Evolutionary conservation across 2,329 filamentous ascomycete species (phyloP), one percentile per base, ranked within the genome.

Genomic region (Xylariaceae sp.): DNA sequence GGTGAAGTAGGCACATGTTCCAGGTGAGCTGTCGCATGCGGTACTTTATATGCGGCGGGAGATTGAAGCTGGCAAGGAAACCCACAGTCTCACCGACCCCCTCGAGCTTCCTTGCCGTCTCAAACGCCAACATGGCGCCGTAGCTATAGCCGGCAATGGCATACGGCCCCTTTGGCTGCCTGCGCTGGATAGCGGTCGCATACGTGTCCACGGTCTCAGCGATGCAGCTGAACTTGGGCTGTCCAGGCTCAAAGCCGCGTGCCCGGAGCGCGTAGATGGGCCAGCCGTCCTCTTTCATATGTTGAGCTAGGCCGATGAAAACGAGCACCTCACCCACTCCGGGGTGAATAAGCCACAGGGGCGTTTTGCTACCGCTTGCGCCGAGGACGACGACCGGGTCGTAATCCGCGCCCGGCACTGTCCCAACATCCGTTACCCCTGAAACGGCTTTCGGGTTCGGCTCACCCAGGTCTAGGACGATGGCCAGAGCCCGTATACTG

Each of bases 101-200:
- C 44, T 81, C 73, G 10, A 84, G 71, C 1, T 56, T 29, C 65
- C 83, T 83, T 12, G 73, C 70, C 0, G 79, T 65, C 62, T 83
- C 81, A 54, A 82, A 84, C 0, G 79, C 77, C 0, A 83, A 54
- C 65, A 80, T 80, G 0, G 71, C 60, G 1, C 81, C 81, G 61
- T 77, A 82, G 4, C 72, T 77, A 61, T 83, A 84, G 0, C 81
- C 81, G 0, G 77, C 77, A 1, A 84, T 64, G 0, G 77, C 77
- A 58, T 84, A 84, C 0, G 81, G 81, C 0, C 81, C 80, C 0
- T 66, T 14, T 0, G 80, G 79, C 54, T 84, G 81, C 1, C 54
- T 56, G 3, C 52, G 20, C n/a, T 72, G 71, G 40, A 84, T 75
- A 0, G 74, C 72, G 0, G 50, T 40, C 9, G 68, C 57, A 63